These are phyloP conservation scores for Suhomyces maxii DNA, from an alignment of 1,139 yeast species.

Conservation along the genomic window DNA sequence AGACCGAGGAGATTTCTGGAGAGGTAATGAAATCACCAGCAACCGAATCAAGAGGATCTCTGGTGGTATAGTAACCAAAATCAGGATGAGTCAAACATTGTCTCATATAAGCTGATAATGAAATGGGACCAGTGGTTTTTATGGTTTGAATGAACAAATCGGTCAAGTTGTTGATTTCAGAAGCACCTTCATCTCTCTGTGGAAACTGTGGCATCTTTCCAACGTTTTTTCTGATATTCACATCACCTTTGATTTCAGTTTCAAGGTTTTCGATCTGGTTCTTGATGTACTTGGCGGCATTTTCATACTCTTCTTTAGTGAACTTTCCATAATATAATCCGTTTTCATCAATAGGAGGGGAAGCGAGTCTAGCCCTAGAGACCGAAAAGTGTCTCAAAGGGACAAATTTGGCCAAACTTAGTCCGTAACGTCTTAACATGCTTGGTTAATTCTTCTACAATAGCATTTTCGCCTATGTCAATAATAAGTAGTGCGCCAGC, in stretches of 20 bases:
- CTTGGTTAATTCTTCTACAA: not conserved
- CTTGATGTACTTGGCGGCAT: slow-evolving; percentile 37
- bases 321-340: slow-evolving; percentile 36
- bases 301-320: slow-evolving; percentile 43
- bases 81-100: slow-evolving; percentile 81
- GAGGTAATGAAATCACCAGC: slow-evolving; percentile 81
- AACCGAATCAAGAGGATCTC: slow-evolving; percentile 65
- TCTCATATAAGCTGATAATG: slow-evolving; percentile 74
- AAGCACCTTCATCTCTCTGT: slow-evolving; percentile 13
- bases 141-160: slow-evolving; percentile 55
- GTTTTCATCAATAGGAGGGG: slow-evolving; percentile 22
- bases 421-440: not conserved
- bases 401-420: not conserved
- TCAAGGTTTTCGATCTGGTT: slow-evolving; percentile 38
- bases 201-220: slow-evolving; percentile 43
- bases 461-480: not conserved
- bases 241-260: slow-evolving; percentile 40
- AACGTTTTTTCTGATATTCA: slow-evolving; percentile 36
- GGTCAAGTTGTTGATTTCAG: slow-evolving; percentile 30
- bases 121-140: slow-evolving; percentile 72
- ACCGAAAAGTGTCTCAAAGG: not conserved
- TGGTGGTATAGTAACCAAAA: slow-evolving; percentile 76
- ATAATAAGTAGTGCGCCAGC: not conserved
- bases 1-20: slow-evolving; percentile 85
- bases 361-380: not conserved